Base-by-base conservation (phyloP, 176 grass and related monocot genomes). In the Thinopyrum elongatum region DNA sequence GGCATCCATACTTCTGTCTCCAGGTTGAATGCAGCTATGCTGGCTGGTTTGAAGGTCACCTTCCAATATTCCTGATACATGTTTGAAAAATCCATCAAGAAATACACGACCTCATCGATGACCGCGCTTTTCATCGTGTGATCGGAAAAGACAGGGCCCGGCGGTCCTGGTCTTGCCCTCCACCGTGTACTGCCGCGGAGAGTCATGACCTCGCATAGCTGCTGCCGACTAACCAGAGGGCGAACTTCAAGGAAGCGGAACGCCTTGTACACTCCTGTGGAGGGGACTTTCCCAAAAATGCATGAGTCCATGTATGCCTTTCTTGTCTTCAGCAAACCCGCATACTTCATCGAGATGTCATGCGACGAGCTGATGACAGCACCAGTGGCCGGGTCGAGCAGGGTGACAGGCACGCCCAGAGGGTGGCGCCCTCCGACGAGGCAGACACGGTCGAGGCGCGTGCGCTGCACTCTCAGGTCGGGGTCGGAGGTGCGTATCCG, bases 231-330 rank as follows among this genome's bases (percentile, higher is more conserved):
- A 55, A 23, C 2, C 23, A n/a, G n/a, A 10, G 57, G 36, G 8
- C 23, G 64, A 17, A 23, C 28, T 25, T 25, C 7, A 8, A 82
- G 64, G 65, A 82, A 69, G 0, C 65, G 80, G 21, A 82, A 23
- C 3, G 19, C 80, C 83, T 85, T 85, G 83, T 69, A 78, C 46
- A 78, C 63, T 31, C 74, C 63, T 7, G 83, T 85, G 8, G 74
- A 85, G 3, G 74, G 23, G 26, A 85, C 63, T 21, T 76, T 36
- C n/a, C 83, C 83, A 51, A 77, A 26, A 55, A 46, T 13, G 25
- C 79, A 81, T 0, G 63, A 81, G 0, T 33, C 79, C 79, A 81
- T 81, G 41, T 11, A 16, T 64, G 67, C 19, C 3, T 15, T n/a
- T 49, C 63, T 33, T 31, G 16, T 31, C 41, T 51, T n/a, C 30